Base-by-base conservation (phyloP, 164 flowering plant genomes). In the Macadamia integrifolia region DNA sequence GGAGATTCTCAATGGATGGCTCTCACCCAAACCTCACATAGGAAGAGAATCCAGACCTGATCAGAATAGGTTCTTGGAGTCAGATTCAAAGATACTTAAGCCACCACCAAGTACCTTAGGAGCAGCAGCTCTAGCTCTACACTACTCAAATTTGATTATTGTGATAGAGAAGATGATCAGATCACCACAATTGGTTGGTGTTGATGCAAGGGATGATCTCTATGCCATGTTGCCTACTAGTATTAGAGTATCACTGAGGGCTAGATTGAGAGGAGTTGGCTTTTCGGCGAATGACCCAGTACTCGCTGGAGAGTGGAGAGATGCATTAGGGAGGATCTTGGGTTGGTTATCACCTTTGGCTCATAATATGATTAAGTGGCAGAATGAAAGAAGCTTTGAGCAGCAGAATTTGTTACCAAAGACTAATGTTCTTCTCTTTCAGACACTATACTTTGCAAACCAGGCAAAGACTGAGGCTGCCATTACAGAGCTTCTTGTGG, bases 351-450 rank as follows among this genome's bases (percentile, higher is more conserved):
- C 85, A 6, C 97, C 99, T 0, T 62, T 94, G 64, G 97, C 97
- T 0, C 97, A 90, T 56, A 88, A 90, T 61, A 94, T 88, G 97
- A 90, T 92, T 40, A 90, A 81, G 67, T 92, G 97, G 99, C 99
- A 94, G 66, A 86, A 82, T 49, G 99, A 94, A 57, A 81, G 99
- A 72, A 94, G 96, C 85, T 86, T 94, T 31, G 99, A 94, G 82
- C 93, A 89, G 69, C 92, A 88, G 62, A 83, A 77, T 50, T 61
- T 82, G 80, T 80, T 71, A 57, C 80, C 82, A 0, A 83, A 76
- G 59, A 87, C 85, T 0, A 85, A 80, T 65, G 92, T 92, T 18
- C 75, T 92, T 62, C 78, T 94, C 3, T 65, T 94, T 18, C 97
- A 94, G 69, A 94, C 99, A 0, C 73, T 94, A 0, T 80, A 65